phyloP scores from a whole-genome alignment of 805 yeast species.

The Yamadazyma kitorensis region DNA sequence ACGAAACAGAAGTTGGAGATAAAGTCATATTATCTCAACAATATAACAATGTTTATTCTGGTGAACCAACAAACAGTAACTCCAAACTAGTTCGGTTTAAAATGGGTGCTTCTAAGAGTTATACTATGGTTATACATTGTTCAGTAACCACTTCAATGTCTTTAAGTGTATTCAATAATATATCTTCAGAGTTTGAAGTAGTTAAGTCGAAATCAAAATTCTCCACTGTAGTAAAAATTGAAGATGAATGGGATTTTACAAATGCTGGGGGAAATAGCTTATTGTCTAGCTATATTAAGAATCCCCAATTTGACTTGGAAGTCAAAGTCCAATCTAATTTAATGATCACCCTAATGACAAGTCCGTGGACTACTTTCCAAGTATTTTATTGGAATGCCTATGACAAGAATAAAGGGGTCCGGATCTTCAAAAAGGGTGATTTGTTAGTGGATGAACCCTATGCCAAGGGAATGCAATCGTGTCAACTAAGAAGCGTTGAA shows the following conservation, averaged over 20 bases:
- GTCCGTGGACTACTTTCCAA: slow-evolving; percentile 36
- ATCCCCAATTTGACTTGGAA: slow-evolving; percentile 51
- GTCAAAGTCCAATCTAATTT: slow-evolving; percentile 16
- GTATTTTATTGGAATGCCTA: slow-evolving; percentile 38
- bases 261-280: slow-evolving; percentile 57
- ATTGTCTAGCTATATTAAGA: slow-evolving; percentile 41
- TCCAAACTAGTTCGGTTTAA: slow-evolving; percentile 32
- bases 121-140: slow-evolving; percentile 25
- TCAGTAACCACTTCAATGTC: slow-evolving; percentile 24
- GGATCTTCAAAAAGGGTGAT: slow-evolving; percentile 24
- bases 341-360: slow-evolving; percentile 17
- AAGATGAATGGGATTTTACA: slow-evolving; percentile 45
- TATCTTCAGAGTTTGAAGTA: slow-evolving; percentile 18
- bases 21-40: slow-evolving; percentile 27
- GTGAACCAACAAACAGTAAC: slow-evolving; percentile 34
- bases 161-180: slow-evolving; percentile 25
- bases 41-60: slow-evolving; percentile 16
- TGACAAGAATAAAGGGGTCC: slow-evolving; percentile 18
- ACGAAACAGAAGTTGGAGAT: slow-evolving; percentile 26
- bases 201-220: slow-evolving; percentile 29
- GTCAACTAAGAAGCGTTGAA: slow-evolving; percentile 17
- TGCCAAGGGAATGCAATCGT: slow-evolving; percentile 19
- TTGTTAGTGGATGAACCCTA: slow-evolving; percentile 36
- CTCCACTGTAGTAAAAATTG: slow-evolving; percentile 15
- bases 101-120: slow-evolving; percentile 19